Evolutionary conservation across 768 basidiomycete species (phyloP).

Genomic region (Suillus spraguei): DNA sequence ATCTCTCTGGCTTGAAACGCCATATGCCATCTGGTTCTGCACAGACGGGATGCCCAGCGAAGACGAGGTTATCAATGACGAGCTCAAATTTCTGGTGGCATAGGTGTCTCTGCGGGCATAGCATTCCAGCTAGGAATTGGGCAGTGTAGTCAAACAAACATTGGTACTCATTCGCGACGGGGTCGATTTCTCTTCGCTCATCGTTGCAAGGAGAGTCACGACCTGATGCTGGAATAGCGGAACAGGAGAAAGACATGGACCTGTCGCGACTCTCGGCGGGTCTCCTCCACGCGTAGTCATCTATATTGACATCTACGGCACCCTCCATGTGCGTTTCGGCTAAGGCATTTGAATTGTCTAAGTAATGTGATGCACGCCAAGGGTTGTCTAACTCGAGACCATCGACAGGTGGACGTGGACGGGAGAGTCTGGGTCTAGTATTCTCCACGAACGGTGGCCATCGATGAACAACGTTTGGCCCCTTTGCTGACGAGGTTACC

Average conservation of each 20-base stretch:
- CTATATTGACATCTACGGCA: constrained; percentile 28
- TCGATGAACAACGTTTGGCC: constrained; percentile 75
- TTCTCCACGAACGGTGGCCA: constrained; percentile 76
- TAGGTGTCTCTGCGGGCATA: constrained; percentile 76
- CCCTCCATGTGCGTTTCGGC: constrained; percentile 16
- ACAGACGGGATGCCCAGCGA: constrained; percentile 94
- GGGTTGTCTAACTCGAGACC: constrained; percentile 65
- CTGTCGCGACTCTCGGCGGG: constrained; percentile 51
- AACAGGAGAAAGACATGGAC: constrained; percentile 52
- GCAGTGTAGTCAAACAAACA: constrained; percentile 78
- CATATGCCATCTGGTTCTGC: constrained; percentile 72
- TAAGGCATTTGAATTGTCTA: constrained; percentile 35
- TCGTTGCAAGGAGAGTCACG: constrained; percentile 54
- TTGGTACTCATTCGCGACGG: constrained; percentile 56
- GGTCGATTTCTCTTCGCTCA: constrained; percentile 37
- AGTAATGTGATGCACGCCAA: constrained; percentile 66
- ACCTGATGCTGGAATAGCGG: constrained; percentile 49
- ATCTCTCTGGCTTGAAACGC: constrained; percentile 70
- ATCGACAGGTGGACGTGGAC: constrained; percentile 60
- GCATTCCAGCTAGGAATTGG: constrained; percentile 77
- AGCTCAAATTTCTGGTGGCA: constrained; percentile 97
- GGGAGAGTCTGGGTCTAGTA: constrained; percentile 66
- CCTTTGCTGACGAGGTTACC: constrained; percentile 83
- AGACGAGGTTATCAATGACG: constrained; percentile 87
- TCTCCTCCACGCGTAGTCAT: constrained; percentile 66